phyloP scores from a whole-genome alignment of 192 early-diverging fungal species.

The Spinellus fusiger region DNA sequence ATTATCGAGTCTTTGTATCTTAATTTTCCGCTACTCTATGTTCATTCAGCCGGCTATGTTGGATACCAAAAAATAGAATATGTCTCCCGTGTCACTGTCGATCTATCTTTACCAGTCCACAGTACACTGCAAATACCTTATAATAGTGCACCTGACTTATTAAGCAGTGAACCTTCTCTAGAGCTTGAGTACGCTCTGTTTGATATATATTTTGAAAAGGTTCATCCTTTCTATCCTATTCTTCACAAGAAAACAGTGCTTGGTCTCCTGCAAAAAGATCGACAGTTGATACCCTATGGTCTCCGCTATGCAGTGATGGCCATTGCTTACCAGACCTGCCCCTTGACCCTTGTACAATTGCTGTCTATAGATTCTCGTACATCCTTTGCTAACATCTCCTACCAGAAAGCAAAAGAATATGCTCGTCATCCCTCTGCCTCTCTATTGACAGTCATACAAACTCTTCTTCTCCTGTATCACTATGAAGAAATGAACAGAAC shows the following conservation, averaged over 20 bases:
- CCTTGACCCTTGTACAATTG: no score
- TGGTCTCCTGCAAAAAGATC: background rate
- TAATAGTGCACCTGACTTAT: background rate
- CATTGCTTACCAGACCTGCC: conserved; percentile 3
- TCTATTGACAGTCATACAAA: background rate
- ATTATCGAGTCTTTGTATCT: background rate
- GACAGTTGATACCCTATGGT: background rate
- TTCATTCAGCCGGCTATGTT: background rate
- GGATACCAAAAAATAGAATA: conserved; percentile 15
- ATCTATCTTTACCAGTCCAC: background rate
- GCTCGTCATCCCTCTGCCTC: background rate
- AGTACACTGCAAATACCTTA: background rate
- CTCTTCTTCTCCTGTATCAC: background rate
- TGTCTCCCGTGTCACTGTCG: no score
- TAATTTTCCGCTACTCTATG: conserved; percentile 9
- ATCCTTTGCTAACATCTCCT: background rate
- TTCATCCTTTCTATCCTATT: conserved; percentile 10
- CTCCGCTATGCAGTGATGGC: conserved; percentile 10
- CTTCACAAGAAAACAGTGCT: conserved; percentile 1
- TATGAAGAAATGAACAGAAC: no score
- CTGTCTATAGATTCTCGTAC: background rate
- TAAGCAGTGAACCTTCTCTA: background rate
- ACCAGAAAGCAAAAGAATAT: background rate
- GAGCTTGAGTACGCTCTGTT: conserved; percentile 2
- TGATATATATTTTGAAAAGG: conserved; percentile 9